These are phyloP conservation scores for Kitagawia praeruptora DNA, from an alignment of 129 eudicot genomes.

Conservation along the genomic window DNA sequence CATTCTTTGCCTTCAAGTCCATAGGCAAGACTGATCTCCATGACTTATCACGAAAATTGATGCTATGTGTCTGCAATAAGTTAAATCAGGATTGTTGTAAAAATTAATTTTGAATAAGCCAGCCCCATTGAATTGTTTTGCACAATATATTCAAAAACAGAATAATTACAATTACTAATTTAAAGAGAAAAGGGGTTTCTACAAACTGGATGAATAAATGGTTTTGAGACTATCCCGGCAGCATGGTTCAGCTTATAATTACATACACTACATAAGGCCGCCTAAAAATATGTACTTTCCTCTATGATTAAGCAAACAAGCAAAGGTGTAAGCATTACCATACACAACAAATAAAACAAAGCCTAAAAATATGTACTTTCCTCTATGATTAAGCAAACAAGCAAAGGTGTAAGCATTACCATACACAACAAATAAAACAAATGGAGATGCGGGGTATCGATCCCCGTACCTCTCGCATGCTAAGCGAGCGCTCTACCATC, in stretches of 20 bases:
- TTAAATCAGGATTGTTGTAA: conserved; percentile 1
- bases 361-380: not conserved
- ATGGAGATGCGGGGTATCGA: conserved; percentile 18
- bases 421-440: no score
- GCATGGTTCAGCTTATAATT: not conserved
- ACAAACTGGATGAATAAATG: not conserved
- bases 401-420: not conserved
- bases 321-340: not conserved
- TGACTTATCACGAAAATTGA: conserved; percentile 45
- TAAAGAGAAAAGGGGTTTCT: not conserved
- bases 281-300: not conserved
- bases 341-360: no score
- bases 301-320: not conserved
- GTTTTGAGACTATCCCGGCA: not conserved
- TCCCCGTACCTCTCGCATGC: conserved; percentile 60
- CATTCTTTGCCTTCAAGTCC: conserved; percentile 38
- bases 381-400: not conserved
- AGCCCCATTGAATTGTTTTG: not conserved
- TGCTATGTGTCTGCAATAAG: conserved; percentile 41
- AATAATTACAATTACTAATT: not conserved
- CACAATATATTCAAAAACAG: not conserved
- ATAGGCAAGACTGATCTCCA: conserved; percentile 27
- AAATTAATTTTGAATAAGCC: not conserved
- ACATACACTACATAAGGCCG: not conserved
- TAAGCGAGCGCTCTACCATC: conserved; percentile 56